phyloP scores from a whole-genome alignment of 257 asterid genomes.

The Coffea eugenioides region DNA sequence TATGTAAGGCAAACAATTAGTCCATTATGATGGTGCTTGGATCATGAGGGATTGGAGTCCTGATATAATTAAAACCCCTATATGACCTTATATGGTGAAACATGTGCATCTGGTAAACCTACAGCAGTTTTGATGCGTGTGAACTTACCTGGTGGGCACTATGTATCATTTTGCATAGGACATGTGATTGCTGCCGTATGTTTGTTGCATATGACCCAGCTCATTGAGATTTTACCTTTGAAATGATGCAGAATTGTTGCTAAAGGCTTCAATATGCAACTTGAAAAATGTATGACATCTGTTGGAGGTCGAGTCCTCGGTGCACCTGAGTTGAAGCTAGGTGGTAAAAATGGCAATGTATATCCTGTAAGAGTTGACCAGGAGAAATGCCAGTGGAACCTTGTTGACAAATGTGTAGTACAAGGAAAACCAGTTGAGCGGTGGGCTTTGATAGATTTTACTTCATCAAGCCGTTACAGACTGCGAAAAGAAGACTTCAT shows the following conservation, averaged over 20 bases:
- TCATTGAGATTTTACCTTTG: neutral
- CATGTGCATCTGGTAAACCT: neutral
- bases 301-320: slow-evolving; percentile 60
- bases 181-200: too few species aligned
- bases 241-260: slow-evolving; percentile 20
- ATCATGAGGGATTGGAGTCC: neutral
- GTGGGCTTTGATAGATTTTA: slow-evolving; percentile 70
- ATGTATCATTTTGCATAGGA: neutral
- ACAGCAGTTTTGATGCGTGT: too few species aligned
- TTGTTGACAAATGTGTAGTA: slow-evolving; percentile 41
- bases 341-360: slow-evolving; percentile 34
- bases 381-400: slow-evolving; percentile 64
- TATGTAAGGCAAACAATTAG: too few species aligned
- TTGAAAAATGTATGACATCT: slow-evolving; percentile 46
- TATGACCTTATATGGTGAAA: too few species aligned
- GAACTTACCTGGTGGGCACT: neutral
- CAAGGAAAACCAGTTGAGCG: slow-evolving; percentile 43
- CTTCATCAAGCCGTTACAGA: slow-evolving; percentile 2
- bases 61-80: neutral
- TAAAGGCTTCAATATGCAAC: slow-evolving; percentile 37
- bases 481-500: slow-evolving; percentile 25
- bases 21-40: neutral
- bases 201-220: neutral
- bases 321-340: slow-evolving; percentile 55
- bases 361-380: slow-evolving; percentile 39